Conservation (phyloP, 305 asterid species). For the Ruellia speciosa region DNA sequence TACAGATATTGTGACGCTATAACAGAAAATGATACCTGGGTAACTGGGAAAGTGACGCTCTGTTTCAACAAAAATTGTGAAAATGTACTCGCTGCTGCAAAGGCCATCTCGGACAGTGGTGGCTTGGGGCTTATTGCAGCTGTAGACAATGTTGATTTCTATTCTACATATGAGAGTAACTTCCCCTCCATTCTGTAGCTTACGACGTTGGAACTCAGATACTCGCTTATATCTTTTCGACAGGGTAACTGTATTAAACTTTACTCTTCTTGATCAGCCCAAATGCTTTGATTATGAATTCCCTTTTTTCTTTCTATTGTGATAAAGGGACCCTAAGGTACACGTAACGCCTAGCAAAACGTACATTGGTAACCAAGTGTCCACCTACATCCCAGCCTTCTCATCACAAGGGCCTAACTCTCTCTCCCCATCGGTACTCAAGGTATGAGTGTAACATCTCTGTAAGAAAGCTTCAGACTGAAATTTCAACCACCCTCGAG, state of each 20-base stretch:
- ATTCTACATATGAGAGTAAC: not conserved
- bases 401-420: conserved; percentile 25
- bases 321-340: conserved; percentile 18
- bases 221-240: conserved; percentile 24
- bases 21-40: conserved; percentile 23
- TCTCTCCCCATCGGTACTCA: conserved; percentile 20
- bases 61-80: conserved; percentile 23
- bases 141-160: not conserved
- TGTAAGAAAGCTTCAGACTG: too few species aligned
- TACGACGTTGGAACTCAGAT: conserved; percentile 27
- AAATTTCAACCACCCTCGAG: not conserved
- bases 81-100: not conserved
- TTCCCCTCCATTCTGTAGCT: conserved; percentile 22
- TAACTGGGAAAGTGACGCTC: conserved; percentile 29
- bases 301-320: too few species aligned
- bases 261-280: not conserved
- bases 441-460: conserved; percentile 11
- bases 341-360: conserved; percentile 19
- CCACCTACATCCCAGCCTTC: conserved; percentile 14
- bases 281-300: not conserved
- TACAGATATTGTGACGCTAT: conserved; percentile 26
- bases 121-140: conserved; percentile 33
- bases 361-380: conserved; percentile 7
- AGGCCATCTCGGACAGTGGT: conserved; percentile 13
- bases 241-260: conserved; percentile 17